Percentiles rank a stretch among this genome's conserved stretches.
Evolutionary conservation across 75 land plant species (phyloP).

Genomic region (Cryptomeria japonica): DNA sequence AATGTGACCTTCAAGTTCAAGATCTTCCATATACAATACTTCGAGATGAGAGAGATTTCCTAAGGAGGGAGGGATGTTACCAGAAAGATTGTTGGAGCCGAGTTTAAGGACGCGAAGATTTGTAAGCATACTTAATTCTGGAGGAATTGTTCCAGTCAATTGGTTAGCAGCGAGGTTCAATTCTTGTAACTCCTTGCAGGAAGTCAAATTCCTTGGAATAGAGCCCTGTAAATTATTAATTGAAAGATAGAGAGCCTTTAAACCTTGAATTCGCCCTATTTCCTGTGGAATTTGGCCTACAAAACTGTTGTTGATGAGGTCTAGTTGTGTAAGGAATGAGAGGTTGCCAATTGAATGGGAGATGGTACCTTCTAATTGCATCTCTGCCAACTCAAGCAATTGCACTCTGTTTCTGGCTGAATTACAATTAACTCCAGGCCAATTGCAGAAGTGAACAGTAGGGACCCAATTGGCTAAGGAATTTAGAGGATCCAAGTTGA

Average conservation of each 20-base stretch:
- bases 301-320: neutral
- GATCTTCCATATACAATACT: no score
- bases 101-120: no score
- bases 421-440: slow-evolving; percentile 16
- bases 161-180: no score
- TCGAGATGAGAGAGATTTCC: no score
- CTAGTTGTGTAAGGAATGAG: neutral
- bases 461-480: slow-evolving; percentile 15
- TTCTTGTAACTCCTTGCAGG: neutral
- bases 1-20: no score
- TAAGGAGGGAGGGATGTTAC: no score
- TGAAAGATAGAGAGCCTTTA: neutral
- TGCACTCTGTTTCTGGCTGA: neutral
- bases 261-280: neutral
- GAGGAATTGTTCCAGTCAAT: no score
- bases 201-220: neutral
- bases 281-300: neutral
- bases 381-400: neutral
- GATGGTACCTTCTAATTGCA: neutral
- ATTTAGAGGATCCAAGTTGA: slow-evolving; percentile 9
- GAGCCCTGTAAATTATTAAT: neutral
- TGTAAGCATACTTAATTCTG: no score
- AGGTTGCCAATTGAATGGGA: neutral
- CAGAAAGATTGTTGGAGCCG: no score
- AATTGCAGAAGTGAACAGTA: slow-evolving; percentile 12